phyloP scores from a whole-genome alignment of 2,329 filamentous ascomycete species.

The Diaporthe ampelina region DNA sequence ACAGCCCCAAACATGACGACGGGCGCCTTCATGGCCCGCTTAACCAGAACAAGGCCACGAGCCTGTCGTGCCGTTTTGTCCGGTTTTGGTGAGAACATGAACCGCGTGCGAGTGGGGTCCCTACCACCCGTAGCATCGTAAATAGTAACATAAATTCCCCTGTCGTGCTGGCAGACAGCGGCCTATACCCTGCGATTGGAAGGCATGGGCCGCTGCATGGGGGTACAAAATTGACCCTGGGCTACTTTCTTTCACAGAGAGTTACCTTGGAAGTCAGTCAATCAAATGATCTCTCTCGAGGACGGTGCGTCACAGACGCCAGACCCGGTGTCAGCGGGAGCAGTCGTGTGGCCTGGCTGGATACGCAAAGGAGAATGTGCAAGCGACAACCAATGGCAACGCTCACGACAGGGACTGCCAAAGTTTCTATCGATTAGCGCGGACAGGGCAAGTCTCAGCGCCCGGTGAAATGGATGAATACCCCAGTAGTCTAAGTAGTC shows the following conservation, averaged over 20 bases:
- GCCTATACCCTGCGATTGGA: constrained; percentile 34
- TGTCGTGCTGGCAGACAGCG: constrained; percentile 23
- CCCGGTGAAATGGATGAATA: background rate
- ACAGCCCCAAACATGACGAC: constrained; percentile 7
- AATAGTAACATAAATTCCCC: constrained; percentile 20
- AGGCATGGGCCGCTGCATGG: constrained; percentile 23
- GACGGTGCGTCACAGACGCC: constrained; percentile 15
- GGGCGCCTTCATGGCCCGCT: constrained; percentile 8
- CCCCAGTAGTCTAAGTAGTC: background rate
- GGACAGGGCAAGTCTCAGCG: constrained; percentile 28
- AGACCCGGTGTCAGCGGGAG: constrained; percentile 3
- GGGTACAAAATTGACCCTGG: constrained; percentile 14
- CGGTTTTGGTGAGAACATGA: constrained; percentile 15
- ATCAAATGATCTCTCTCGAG: background rate
- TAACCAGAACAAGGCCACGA: constrained; percentile 20
- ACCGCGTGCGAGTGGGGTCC: constrained; percentile 30
- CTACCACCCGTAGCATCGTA: constrained; percentile 20
- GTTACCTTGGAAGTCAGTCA: constrained; percentile 28
- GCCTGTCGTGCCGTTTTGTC: constrained; percentile 15
- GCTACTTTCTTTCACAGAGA: constrained; percentile 18
- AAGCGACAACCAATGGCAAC: constrained; percentile 36
- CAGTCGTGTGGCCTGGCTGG: background rate
- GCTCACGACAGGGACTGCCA: constrained; percentile 34
- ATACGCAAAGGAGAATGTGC: background rate
- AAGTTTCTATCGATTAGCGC: constrained; percentile 36